These are phyloP conservation scores for Thelephora terrestris DNA, from an alignment of 1,284 basidiomycete genomes.

Conservation along the genomic window DNA sequence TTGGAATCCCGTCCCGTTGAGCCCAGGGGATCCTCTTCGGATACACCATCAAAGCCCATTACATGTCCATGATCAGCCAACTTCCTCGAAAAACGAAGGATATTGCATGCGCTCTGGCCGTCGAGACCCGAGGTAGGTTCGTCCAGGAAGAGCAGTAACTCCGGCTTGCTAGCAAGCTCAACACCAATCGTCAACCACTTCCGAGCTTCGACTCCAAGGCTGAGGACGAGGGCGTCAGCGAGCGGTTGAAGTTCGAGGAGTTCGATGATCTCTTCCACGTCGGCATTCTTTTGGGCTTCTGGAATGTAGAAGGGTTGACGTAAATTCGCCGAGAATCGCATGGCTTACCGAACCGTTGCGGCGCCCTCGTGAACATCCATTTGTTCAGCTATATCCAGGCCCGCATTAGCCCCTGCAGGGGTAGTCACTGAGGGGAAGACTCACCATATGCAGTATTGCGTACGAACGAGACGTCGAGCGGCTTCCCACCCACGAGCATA, in stretches of 20 bases:
- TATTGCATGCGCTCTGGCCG: constrained; percentile 76
- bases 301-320: constrained; percentile 73
- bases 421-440: constrained; percentile 22
- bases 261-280: constrained; percentile 70
- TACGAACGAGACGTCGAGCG: constrained; percentile 70
- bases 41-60: constrained; percentile 72
- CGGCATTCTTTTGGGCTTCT: constrained; percentile 71
- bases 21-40: constrained; percentile 55
- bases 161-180: constrained; percentile 78
- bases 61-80: constrained; percentile 82
- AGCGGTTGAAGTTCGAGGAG: constrained; percentile 58
- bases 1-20: constrained; percentile 66
- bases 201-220: constrained; percentile 65
- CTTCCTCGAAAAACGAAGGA: constrained; percentile 77
- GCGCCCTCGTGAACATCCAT: constrained; percentile 86
- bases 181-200: constrained; percentile 87
- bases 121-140: constrained; percentile 49
- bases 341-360: constrained; percentile 81
- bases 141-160: constrained; percentile 69
- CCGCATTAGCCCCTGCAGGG: constrained; percentile 15
- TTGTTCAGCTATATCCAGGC: constrained; percentile 59
- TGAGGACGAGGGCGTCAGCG: constrained; percentile 53
- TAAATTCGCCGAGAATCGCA: constrained; percentile 83
- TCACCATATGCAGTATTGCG: constrained; percentile 67
- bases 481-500: constrained; percentile 70